Evolutionary conservation across 371 early-diverging fungal genomes (phyloP), one percentile per base, ranked within the genome.

Genomic region (Mucor piriformis): DNA sequence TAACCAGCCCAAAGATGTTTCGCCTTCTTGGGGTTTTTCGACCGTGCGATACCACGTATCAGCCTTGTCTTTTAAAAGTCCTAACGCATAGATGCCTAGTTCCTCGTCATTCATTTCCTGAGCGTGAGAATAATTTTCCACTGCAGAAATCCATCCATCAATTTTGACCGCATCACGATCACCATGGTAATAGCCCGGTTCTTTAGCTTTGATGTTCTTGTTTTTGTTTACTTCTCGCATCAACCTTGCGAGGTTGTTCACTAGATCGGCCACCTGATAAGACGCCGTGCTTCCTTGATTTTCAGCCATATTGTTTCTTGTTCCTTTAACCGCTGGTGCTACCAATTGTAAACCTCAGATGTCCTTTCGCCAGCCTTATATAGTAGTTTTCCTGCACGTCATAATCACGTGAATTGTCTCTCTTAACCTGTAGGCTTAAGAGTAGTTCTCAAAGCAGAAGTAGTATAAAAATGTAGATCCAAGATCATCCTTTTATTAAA

Each of bases 131-230:
- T 55, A 55, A 1, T 27, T 21, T 18, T 55, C 55, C 0, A 55
- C 35, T 0, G 55, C 44, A 15, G 29, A 7, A 2, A 55, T 34
- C 55, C 55, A 55, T 1, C 55, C 47, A 34, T 55, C 55, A 21
- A 55, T 55, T 15, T 42, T 13, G 1, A 46, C 21, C 27, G 55
- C 55, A 23, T 55, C 35, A 8, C 55, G 18, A 3, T 13, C 24
- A 46, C 55, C 55, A 34, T 34, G 16, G 34, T 55, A 55, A 5
- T 29, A 3, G 7, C 7, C 29, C 5, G 29, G 29, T 29, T 29
- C 29, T 29, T 29, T 29, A 5, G 2, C 6, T 13, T 29, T 7
- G 42, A 37, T 12, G 3, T 37, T 37, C 11, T n/a, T 37, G 7
- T 29, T 29, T 7, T 29, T 29, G 29, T 29, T 29, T 7, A 29